Evolutionary conservation across 1,284 basidiomycete genomes (phyloP).

Genomic region (Lentinula novae-zelandiae): DNA sequence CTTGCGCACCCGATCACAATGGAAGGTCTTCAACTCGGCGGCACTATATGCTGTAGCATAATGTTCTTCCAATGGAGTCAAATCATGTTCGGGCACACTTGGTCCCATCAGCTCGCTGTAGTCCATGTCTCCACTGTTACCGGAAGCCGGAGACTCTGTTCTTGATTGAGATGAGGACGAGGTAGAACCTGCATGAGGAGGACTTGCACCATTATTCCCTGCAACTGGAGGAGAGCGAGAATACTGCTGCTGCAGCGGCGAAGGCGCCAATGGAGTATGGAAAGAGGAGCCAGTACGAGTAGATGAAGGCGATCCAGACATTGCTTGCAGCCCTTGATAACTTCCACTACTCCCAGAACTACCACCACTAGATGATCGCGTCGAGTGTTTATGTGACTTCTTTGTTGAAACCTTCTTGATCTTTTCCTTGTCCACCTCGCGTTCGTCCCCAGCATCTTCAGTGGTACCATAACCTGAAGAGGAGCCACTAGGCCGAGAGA

Average conservation of each 20-base stretch:
- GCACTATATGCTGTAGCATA: slow-evolving; percentile 38
- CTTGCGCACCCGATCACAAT: slow-evolving; percentile 90
- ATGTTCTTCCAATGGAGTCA: slow-evolving; percentile 32
- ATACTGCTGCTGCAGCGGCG: slow-evolving; percentile 58
- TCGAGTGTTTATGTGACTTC: slow-evolving; percentile 5
- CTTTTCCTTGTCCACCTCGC: slow-evolving; percentile 7
- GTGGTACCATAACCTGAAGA: slow-evolving; percentile 3
- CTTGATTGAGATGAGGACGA: slow-evolving; percentile 10
- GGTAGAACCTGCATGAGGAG: not conserved
- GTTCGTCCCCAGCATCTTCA: slow-evolving; percentile 5
- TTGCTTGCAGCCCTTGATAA: slow-evolving; percentile 31
- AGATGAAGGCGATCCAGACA: slow-evolving; percentile 53
- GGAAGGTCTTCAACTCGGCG: slow-evolving; percentile 84
- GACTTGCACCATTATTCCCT: not conserved
- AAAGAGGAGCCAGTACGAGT: slow-evolving; percentile 53
- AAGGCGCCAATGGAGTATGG: slow-evolving; percentile 51
- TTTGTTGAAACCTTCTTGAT: slow-evolving; percentile 1
- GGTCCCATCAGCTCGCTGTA: slow-evolving; percentile 33
- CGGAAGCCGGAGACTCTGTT: slow-evolving; percentile 13
- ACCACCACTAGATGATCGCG: slow-evolving; percentile 10
- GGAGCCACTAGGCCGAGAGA: not conserved
- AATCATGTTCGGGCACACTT: slow-evolving; percentile 16
- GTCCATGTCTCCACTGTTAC: slow-evolving; percentile 29
- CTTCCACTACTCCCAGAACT: slow-evolving; percentile 11
- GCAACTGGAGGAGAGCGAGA: slow-evolving; percentile 34